Percentiles rank a stretch among this genome's conserved stretches.
Evolutionary conservation across 2,329 filamentous ascomycete species (phyloP).

Genomic region (Aspergillus candidus): DNA sequence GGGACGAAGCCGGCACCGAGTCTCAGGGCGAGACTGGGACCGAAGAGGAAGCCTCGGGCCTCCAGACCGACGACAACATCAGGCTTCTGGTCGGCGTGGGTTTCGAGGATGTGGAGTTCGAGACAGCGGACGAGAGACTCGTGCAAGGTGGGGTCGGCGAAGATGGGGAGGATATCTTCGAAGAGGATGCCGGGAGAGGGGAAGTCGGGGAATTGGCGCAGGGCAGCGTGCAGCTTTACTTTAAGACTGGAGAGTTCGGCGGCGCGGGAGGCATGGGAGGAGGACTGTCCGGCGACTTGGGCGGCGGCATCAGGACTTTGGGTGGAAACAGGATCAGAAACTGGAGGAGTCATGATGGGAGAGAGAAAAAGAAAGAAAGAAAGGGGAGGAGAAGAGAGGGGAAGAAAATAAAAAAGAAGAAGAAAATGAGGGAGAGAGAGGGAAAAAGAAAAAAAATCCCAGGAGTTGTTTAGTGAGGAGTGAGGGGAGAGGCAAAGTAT

Average conservation of each 20-base stretch:
- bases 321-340: constrained; percentile 16
- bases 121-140: constrained; percentile 73
- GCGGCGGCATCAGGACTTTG: constrained; percentile 34
- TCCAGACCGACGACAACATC: constrained; percentile 93
- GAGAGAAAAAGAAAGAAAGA: constrained; percentile 11
- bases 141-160: constrained; percentile 70
- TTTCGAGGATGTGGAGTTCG: constrained; percentile 69
- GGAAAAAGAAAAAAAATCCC: constrained; percentile 8
- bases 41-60: constrained; percentile 91
- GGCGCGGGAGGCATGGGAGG: constrained; percentile 43
- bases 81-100: constrained; percentile 58
- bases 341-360: constrained; percentile 37
- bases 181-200: constrained; percentile 89
- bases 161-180: constrained; percentile 96
- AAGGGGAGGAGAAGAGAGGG: constrained; percentile 10
- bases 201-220: constrained; percentile 88
- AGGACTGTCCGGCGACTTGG: constrained; percentile 38
- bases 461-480: constrained; percentile 12
- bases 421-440: constrained; percentile 8
- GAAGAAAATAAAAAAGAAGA: constrained; percentile 13
- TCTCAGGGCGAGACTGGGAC: constrained; percentile 76
- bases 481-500: constrained; percentile 7
- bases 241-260: constrained; percentile 58
- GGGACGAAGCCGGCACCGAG: constrained; percentile 84
- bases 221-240: constrained; percentile 61